A percentile compares a stretch with the other conserved stretches of the same genome.
Evolutionary conservation across 768 basidiomycete species (phyloP).

Genomic region (Nidularia pulvinata): DNA sequence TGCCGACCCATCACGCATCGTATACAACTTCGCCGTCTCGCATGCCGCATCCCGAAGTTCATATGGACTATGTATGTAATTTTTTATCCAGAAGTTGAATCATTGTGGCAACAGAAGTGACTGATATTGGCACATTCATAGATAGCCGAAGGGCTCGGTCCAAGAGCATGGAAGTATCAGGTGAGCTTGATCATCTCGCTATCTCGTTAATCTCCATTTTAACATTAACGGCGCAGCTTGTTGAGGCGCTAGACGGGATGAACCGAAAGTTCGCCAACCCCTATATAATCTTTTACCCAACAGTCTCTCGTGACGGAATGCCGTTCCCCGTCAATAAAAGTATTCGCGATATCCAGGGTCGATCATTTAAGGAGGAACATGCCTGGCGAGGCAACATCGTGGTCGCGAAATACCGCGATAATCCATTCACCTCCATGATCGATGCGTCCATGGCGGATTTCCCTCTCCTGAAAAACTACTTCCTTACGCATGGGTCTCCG

Average conservation of each 20-base stretch:
- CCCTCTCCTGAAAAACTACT: conserved; percentile 78
- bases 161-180: conserved; percentile 73
- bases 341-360: conserved; percentile 74
- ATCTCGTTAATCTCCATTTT: neutral
- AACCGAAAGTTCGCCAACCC: conserved; percentile 75
- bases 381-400: conserved; percentile 86
- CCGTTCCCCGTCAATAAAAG: conserved; percentile 80
- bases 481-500: conserved; percentile 65
- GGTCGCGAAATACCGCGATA: conserved; percentile 66
- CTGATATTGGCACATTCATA: conserved; percentile 19
- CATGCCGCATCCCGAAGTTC: conserved; percentile 82
- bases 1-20: conserved; percentile 40
- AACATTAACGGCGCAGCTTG: conserved; percentile 39
- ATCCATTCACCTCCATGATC: conserved; percentile 58
- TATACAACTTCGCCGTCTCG: conserved; percentile 49
- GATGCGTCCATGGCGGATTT: conserved; percentile 85
- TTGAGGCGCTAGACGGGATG: conserved; percentile 81
- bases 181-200: conserved; percentile 30
- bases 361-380: conserved; percentile 52
- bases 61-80: conserved; percentile 72
- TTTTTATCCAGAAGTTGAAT: conserved; percentile 1
- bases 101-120: neutral
- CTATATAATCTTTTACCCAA: conserved; percentile 82
- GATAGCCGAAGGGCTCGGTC: conserved; percentile 72
- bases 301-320: conserved; percentile 76